Base-by-base conservation (phyloP, 2,329 filamentous ascomycete species). In the Cladosporium velox region DNA sequence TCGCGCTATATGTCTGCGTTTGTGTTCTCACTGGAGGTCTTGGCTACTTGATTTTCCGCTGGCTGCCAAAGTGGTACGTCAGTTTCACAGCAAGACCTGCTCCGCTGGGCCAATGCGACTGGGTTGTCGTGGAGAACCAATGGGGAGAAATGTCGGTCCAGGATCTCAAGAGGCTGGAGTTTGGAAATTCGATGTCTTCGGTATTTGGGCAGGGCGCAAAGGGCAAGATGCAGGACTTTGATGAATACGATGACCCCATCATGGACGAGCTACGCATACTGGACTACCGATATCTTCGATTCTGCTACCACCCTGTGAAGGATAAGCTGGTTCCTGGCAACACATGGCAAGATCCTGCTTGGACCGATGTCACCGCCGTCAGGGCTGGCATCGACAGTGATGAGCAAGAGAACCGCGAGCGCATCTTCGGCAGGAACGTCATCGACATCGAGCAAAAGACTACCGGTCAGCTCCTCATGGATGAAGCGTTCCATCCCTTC, bases 401-500 rank as follows among this genome's bases (percentile, higher is more conserved):
- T 61, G 93, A 97, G 75, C 92, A 93, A 75, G 89, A 90, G 67
- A 86, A 89, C 64, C 88, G 96, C 63, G 91, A 95, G 72, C 85
- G 88, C 51, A 91, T 98, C 5, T 99, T 99, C 78, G 94, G 94
- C 44, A 86, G 85, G 65, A 99, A 99, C 73, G 79, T 92, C 66
- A 97, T 99, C 71, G 91, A 97, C 69, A 96, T 99, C 71, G 88
- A 96, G 73, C 90, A 97, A 74, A 99, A 97, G 79, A 89, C 91
- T 1, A 86, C 90, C 18, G 85, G 87, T 1, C 91, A 96, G 74
- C 86, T 99, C 58, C 84, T 99, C 15, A 84, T 97, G 24, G 94
- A 99, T 72, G 95, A 99, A 87, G 93, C 92, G 24, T 93, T 99
- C 73, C 95, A 99, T 76, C 96, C 95, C 0, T 99, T 99, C 77